Evolutionary conservation across 108 stramenopile genomes (phyloP), one percentile per base, ranked within the genome.

Genomic region (Nannochloropsis salina): DNA sequence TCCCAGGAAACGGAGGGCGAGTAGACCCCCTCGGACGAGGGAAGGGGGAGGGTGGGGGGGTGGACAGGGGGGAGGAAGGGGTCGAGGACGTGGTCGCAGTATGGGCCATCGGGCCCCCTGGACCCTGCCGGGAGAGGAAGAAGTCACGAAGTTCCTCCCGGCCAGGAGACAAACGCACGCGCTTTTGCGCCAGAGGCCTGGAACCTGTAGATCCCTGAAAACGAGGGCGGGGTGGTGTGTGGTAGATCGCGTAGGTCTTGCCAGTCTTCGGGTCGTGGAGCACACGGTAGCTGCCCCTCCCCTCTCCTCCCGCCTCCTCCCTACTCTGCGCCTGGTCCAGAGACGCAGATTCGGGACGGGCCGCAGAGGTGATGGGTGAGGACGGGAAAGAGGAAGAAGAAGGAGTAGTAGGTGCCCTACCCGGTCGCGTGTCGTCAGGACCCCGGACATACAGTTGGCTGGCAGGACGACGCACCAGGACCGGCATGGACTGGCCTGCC

Each of bases 381-480:
- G 47, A 10, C 10, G 47, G 12, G 15, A 15, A 51, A 15, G 47
- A 10, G 15, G 47, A 51, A 51, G 47, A 51, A 12, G 47, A 51
- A 51, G 47, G 47, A 51, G 47, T n/a, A 74, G 61, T 15, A 74
- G 61, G n/a, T n/a, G 61, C 8, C 4, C 61, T 74, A n/a, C 3
- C 61, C 2, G 61, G 20, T 4, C 15, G 61, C 8, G 15, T 8
- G 20, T n/a, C 61, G 61, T n/a, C 61, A n/a, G 61, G 61, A 31
- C n/a, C n/a, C 6, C 61, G 61, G 61, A 74, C 61, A n/a, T 74
- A 74, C 61, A 74, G 6, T 74, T 74, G 61, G n/a, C 61, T 74
- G 20, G 61, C 61, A 3, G 61, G 61, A 4, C 61, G 61, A 74
- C 61, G 61, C 2, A 74, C 61, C 61, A 74, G n/a, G 20, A 74